Percentiles rank a stretch among this genome's conserved stretches.
phyloP scores from a whole-genome alignment of 768 basidiomycete species.

The Phlegmacium glaucopus region DNA sequence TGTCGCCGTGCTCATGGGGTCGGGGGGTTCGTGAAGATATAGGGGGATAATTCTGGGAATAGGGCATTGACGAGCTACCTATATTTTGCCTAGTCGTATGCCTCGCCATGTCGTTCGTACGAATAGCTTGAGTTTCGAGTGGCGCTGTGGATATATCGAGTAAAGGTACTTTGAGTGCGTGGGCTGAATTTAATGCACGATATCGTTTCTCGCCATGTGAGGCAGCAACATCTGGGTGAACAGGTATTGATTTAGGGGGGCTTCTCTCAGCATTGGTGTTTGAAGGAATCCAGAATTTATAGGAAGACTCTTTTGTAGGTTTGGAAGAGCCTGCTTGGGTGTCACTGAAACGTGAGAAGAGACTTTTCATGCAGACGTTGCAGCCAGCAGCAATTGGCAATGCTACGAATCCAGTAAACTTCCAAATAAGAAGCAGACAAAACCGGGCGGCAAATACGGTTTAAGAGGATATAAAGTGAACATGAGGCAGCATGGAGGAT shows the following conservation, averaged over 20 bases:
- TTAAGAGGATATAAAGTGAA: constrained; percentile 30
- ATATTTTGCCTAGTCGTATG: constrained; percentile 12
- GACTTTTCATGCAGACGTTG: constrained; percentile 46
- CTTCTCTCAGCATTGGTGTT: constrained; percentile 23
- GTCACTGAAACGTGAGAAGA: constrained; percentile 45
- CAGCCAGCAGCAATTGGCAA: constrained; percentile 17
- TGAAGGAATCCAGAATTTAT: constrained; percentile 34
- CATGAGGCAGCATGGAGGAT: constrained; percentile 53
- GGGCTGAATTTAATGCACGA: constrained; percentile 19
- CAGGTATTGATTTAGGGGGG: constrained; percentile 20
- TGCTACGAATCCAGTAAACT: constrained; percentile 17
- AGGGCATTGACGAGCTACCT: constrained; percentile 7
- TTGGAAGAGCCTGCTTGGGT: constrained; percentile 40
- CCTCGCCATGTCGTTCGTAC: constrained; percentile 11
- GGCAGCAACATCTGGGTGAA: constrained; percentile 19
- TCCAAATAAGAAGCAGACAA: constrained; percentile 22
- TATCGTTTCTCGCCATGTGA: constrained; percentile 23
- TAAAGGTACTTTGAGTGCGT: constrained; percentile 17
- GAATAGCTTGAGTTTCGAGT: constrained; percentile 5
- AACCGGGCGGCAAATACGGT: constrained; percentile 20
- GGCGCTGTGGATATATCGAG: constrained; percentile 9
- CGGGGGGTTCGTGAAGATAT: constrained; percentile 13
- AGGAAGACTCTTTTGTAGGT: constrained; percentile 31
- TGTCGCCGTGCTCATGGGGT: constrained; percentile 13
- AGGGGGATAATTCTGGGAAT: constrained; percentile 8